These are phyloP conservation scores for Chamaecyparis obtusa DNA, from an alignment of 75 land plant species.

Conservation along the genomic window DNA sequence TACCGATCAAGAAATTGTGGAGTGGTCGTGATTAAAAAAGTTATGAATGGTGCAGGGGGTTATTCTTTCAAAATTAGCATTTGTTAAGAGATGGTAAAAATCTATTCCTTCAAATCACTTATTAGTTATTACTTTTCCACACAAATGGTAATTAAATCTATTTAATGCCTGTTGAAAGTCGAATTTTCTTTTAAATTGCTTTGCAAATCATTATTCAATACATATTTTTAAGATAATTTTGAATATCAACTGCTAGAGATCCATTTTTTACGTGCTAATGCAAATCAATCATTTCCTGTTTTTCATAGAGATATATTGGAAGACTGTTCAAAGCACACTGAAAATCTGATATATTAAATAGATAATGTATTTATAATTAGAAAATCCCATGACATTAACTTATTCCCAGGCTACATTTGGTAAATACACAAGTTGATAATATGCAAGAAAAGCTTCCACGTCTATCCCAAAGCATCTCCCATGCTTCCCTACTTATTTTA, in stretches of 20 bases:
- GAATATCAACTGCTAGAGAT: neutral
- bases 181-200: neutral
- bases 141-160: neutral
- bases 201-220: neutral
- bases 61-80: neutral
- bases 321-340: neutral
- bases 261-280: neutral
- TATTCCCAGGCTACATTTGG: neutral
- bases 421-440: neutral
- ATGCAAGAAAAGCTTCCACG: constrained; percentile 6
- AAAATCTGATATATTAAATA: neutral
- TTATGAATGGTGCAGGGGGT: neutral
- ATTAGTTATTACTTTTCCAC: neutral
- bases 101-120: neutral
- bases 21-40: neutral
- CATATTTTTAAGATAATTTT: neutral
- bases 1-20: neutral
- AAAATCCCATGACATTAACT: neutral
- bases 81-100: neutral
- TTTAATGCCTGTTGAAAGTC: neutral
- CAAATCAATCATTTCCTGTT: neutral
- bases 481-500: neutral
- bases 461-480: neutral
- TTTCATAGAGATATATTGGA: neutral
- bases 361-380: neutral